Base-by-base conservation (phyloP, 2,329 filamentous ascomycete genomes). In the Claviceps sp. region DNA sequence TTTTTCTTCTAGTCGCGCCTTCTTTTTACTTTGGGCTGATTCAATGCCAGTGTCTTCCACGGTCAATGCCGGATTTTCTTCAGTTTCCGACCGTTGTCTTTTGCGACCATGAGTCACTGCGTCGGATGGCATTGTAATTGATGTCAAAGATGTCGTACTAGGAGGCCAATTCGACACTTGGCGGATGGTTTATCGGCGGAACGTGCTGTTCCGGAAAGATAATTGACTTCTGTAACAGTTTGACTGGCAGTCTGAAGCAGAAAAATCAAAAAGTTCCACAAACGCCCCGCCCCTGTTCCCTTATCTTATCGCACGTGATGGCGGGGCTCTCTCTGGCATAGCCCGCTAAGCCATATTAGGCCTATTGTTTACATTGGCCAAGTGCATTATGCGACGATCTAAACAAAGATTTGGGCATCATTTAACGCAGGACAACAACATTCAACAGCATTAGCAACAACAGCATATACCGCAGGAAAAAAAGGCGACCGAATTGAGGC, bases 1-100 rank as follows among this genome's bases (percentile, higher is more conserved):
- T 57, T 77, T 76, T 54, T 78, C 76, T 54, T 83, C 80, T 53
- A 78, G 73, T 56, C 76, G 72, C 34, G 75, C 68, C 61, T 79
- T 81, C 64, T 84, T 84, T 40, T 68, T 62, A 14, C 60, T 62
- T 50, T 63, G 64, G 19, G 62, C 59, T 30, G 60, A 56, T 52
- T 60, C 61, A 56, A 64, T 64, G 43, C 64, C 66, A 41, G 61
- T 60, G 40, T 64, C 63, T 48, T 66, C 62, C 48, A 65, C 59
- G 30, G 60, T 61, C 47, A 58, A 52, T 13, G 63, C 57, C 47
- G 61, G 57, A 44, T 58, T 54, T 41, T 65, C 62, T 43, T 68
- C 68, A n/a, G 61, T 56, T 22, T 64, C 64, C 11, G 65, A 58
- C 40, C 63, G 62, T 39, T 64, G 58, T 46, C 69, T 65, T 55